Base-by-base conservation (phyloP, 352 stramenopile species). In the Blastocystis hominis region DNA sequence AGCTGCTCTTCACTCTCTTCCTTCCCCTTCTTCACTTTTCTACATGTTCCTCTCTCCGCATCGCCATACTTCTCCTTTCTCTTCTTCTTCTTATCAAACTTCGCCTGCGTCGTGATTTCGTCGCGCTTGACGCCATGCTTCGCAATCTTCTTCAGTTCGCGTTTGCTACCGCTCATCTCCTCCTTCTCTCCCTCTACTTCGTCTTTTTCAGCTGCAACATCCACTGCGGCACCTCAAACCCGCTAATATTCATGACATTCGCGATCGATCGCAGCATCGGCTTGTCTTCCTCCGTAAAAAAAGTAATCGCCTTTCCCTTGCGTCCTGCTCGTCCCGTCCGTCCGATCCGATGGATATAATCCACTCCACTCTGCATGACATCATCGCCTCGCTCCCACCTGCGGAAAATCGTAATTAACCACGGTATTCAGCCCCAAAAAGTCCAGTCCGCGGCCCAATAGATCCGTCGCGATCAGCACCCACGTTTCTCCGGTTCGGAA, bases 351-450 rank as follows among this genome's bases (percentile, higher is more conserved):
- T 99, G 96, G 69, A 99, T 96, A 90, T 99, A 99, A 75, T 95
- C 93, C 61, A 97, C 95, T 63, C 93, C 93, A 90, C 95, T 95
- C 86, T 94, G 62, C 42, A 89, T 89, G 40, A 64, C 10, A 89
- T 47, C 24, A 54, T 53, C 54, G 53, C 63, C 24, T 20, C 24
- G 40, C 24, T 24, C 55, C 15, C 55, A 84, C 72, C 50, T 63
- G 93, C 7, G 97, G 96, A 88, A 99, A 97, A 91, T 99, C 96
- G 89, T 98, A 99, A 91, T 99, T 99, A 90, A 99, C 97, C 6
- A 99, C 96, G 92, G 97, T 97, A 88, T 98, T 98, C 4, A 99
- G 95, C 20, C 94, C 96, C 91, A 98, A 97, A 89, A 99, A 98
- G 91, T 99, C 96, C 88, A 99, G 97, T 89, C 97, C 97, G 88